Evolutionary conservation across 352 stramenopile species (phyloP).

Genomic region (Phytophthora nicotianae): DNA sequence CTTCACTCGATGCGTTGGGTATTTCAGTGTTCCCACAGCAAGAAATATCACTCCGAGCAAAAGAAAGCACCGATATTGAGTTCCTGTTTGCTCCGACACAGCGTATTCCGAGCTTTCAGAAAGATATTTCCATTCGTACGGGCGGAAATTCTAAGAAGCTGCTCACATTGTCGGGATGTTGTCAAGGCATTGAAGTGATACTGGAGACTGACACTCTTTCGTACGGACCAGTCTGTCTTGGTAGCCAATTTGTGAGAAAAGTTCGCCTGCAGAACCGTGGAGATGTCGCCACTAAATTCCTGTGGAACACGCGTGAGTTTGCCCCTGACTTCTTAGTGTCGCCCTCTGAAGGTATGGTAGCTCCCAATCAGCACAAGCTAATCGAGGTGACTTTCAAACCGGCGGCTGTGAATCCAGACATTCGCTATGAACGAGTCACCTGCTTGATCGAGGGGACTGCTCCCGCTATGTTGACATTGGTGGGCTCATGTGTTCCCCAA

Average conservation of each 20-base stretch:
- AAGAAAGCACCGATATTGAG: constrained; percentile 80
- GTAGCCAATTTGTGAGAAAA: constrained; percentile 84
- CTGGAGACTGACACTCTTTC: constrained; percentile 90
- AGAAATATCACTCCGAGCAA: constrained; percentile 71
- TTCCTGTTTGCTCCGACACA: constrained; percentile 76
- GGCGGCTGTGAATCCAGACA: constrained; percentile 73
- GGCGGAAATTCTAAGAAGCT: constrained; percentile 79
- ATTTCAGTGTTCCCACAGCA: constrained; percentile 73
- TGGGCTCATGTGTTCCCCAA: constrained; percentile 88
- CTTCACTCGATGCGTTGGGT: constrained; percentile 46
- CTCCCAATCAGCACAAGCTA: constrained; percentile 84
- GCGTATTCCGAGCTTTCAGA: constrained; percentile 68
- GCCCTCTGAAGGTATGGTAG: constrained; percentile 81
- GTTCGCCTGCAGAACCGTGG: constrained; percentile 91
- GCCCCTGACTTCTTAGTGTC: constrained; percentile 82
- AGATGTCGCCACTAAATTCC: constrained; percentile 89
- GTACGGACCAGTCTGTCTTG: constrained; percentile 91
- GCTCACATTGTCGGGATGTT: constrained; percentile 81
- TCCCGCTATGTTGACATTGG: constrained; percentile 74
- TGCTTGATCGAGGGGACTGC: constrained; percentile 68
- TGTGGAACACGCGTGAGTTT: constrained; percentile 83
- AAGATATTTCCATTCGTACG: constrained; percentile 62
- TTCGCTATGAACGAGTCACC: constrained; percentile 84
- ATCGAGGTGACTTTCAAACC: constrained; percentile 93
- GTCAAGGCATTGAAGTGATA: constrained; percentile 91